These are phyloP conservation scores for Dioscorea cayenensis DNA, from an alignment of 116 monocot genomes.

Conservation along the genomic window DNA sequence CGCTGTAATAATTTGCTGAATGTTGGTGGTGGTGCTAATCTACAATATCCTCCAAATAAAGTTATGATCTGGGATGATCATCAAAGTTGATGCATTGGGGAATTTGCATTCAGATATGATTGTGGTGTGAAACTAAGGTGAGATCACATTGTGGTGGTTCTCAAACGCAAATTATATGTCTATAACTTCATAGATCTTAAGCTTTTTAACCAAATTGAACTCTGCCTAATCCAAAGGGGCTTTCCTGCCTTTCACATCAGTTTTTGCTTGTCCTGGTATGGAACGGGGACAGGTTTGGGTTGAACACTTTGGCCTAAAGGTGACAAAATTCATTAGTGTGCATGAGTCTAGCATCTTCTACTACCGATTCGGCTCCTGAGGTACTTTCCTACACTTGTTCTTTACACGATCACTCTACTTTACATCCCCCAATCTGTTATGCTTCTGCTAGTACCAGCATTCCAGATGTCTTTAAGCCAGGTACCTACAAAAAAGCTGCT, in stretches of 20 bases:
- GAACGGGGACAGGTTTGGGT: constrained; percentile 32
- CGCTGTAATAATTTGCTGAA: constrained; percentile 28
- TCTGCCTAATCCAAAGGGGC: constrained; percentile 35
- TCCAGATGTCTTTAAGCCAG: no score
- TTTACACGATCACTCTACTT: no score
- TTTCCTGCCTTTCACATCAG: constrained; percentile 38
- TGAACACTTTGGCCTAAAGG: constrained; percentile 35
- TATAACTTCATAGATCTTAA: constrained; percentile 27
- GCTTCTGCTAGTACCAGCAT: no score
- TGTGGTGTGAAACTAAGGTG: constrained; percentile 29
- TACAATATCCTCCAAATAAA: constrained; percentile 39
- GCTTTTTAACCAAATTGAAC: constrained; percentile 44
- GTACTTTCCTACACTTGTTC: no score
- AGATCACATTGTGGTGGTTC: constrained; percentile 33
- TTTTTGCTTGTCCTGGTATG: constrained; percentile 39
- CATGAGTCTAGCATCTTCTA: constrained; percentile 48
- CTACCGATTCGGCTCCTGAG: no score
- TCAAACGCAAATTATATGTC: constrained; percentile 38
- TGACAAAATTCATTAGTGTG: constrained; percentile 30
- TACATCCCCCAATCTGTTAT: no score
- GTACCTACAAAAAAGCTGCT: no score
- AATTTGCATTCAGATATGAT: constrained; percentile 33
- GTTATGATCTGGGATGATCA: no score
- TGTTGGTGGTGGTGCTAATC: constrained; percentile 33
- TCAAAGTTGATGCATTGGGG: constrained; percentile 28